A percentile compares a stretch with the other conserved stretches of the same genome.
phyloP scores from a whole-genome alignment of 257 asterid genomes.

The Linderniella brevidens region DNA sequence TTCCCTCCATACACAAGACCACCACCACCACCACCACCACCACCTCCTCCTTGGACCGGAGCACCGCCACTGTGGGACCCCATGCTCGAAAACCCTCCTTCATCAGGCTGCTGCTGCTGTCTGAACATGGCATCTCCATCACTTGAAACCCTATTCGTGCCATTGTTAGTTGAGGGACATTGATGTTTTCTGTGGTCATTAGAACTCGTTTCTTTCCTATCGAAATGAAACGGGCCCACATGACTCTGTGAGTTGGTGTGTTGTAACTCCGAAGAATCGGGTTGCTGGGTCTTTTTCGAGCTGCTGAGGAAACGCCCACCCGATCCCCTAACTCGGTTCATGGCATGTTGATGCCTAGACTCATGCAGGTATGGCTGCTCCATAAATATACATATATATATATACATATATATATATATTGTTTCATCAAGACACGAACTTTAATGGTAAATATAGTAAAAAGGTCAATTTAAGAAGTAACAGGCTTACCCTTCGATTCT shows the following conservation, averaged over 20 bases:
- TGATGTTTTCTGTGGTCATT: no score
- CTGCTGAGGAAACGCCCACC: constrained; percentile 94
- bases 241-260: constrained; percentile 11
- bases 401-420: no score
- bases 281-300: constrained; percentile 41
- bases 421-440: no score
- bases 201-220: no score
- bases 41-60: constrained; percentile 16
- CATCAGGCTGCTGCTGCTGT: constrained; percentile 24
- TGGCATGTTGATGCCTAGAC: constrained; percentile 90
- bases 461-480: no score
- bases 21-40: constrained; percentile 7
- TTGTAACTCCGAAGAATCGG: constrained; percentile 8
- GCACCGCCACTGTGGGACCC: constrained; percentile 18
- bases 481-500: constrained; percentile 54
- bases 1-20: constrained; percentile 25
- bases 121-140: no score
- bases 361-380: constrained; percentile 96
- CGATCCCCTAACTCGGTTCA: constrained; percentile 75
- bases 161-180: no score
- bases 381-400: no score
- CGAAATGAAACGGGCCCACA: constrained; percentile 11
- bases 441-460: no score
- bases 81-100: constrained; percentile 13
- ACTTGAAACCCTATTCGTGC: constrained; percentile 6